Base-by-base conservation (phyloP, 441 rosid genomes). In the Populus hybrid region DNA sequence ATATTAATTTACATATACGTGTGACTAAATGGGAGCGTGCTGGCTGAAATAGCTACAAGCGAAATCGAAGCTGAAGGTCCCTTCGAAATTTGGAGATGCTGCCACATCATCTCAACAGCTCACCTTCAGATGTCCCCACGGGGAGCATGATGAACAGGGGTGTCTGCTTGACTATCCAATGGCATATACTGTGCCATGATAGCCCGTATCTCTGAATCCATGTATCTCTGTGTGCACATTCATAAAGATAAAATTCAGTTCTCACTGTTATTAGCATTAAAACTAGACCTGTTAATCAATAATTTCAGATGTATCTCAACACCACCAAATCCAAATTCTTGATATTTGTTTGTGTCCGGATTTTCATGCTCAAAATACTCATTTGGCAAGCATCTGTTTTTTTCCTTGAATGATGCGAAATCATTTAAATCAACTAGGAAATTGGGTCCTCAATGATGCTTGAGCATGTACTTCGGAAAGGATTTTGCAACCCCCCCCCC, bases 151-250 rank as follows among this genome's bases (percentile, higher is more conserved):
- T 77, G 84, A 30, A 69, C 79, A 11, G 85, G 88, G 77, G 84
- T 72, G 54, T 89, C 90, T 4, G 73, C 86, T 76, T 92, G 93
- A 86, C 88, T 85, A 73, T 94, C 98, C 93, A 92, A 81, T 5
- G 97, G 98, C 98, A 91, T 94, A 84, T 94, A 94, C 77, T 94
- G 98, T 34, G 98, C 92, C 95, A 94, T 92, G 82, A 94, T 94
- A 1, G 92, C 95, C 74, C 97, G 83, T 18, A 92, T 94, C 81
- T 94, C 98, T 0, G 98, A 91, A 79, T 94, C 97, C 98, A 94
- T 94, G 83, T 92, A 92, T 23, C 87, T 88, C 98, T 93, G 92
- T 87, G 69, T 8, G 35, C 6, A 76, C 69, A 6, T 26, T n/a
- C 3, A 20, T 4, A 24, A 23, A 23, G 1, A 38, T 70, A 28